Evolutionary conservation across 2,329 filamentous ascomycete genomes (phyloP), one percentile per base, ranked within the genome.

Genomic region (Plenodomus biglobosus): DNA sequence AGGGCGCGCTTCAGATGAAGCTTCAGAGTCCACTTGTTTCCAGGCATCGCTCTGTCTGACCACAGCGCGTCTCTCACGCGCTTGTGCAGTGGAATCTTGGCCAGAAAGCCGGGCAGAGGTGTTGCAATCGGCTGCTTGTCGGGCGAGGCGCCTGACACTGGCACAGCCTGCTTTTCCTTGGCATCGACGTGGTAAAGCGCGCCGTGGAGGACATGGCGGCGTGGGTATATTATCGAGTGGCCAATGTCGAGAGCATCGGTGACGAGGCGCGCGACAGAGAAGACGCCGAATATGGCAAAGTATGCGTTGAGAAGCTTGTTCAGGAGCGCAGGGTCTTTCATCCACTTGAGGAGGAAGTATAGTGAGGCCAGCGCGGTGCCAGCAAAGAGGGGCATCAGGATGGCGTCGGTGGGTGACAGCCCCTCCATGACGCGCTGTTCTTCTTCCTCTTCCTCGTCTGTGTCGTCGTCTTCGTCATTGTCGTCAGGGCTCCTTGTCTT

Each of bases 271-370:
- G 85, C 79, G 15, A 94, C 79, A 52, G 89, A 90, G 53, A 88
- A 85, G n/a, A 95, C 73, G 0, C 89, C 90, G 66, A 92, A 84
- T 48, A 83, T 71, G 2, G 88, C 88, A 73, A 96, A 92, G 76
- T 97, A 96, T 64, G 81, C 84, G 34, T 88, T 86, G 18, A 97
- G 76, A 34, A 95, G 81, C 71, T 86, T 88, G 75, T 92, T 96
- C 62, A 97, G 74, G 18, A 95, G 76, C 10, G 85, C 79, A 1
- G 91, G 86, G 63, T 96, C 89, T 56, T 92, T 79, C 46, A 96
- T 82, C 81, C 87, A 94, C 69, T 95, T 90, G 66, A 97, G 90
- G 50, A 96, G 78, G 61, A 92, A 86, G 75, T 97, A 97, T 11
- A 97, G 78, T 4, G 84, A 84, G 36, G 85, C 80, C 8, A 97